Conservation (phyloP, 805 yeast species). For the Saccharomyces eubayanus region DNA sequence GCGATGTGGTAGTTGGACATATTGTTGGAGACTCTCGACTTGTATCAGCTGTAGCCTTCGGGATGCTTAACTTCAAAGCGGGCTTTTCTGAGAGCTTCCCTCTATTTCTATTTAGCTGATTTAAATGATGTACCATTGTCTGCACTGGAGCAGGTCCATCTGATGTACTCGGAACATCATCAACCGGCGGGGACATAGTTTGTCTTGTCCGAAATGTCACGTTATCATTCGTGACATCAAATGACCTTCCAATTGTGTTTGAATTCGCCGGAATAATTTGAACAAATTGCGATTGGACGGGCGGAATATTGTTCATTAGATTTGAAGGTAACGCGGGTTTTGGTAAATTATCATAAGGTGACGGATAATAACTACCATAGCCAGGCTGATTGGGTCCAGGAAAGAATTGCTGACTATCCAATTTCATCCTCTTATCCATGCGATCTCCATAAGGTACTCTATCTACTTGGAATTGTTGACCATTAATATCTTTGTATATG, state of each 20-base stretch:
- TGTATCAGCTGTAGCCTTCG: background rate
- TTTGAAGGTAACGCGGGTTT: background rate
- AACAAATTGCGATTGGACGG: background rate
- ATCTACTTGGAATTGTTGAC: background rate
- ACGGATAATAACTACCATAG: background rate
- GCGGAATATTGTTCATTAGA: background rate
- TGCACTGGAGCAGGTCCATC: background rate
- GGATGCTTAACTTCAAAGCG: background rate
- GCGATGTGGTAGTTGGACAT: background rate
- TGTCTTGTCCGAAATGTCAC: background rate
- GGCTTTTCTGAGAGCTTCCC: background rate
- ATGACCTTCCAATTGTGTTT: background rate
- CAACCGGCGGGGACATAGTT: background rate
- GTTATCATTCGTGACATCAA: background rate
- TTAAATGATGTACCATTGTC: background rate
- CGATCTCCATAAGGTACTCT: background rate
- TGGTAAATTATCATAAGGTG: background rate
- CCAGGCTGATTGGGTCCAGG: background rate
- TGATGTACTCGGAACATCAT: background rate
- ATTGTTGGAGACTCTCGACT: background rate
- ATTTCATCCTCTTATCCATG: background rate
- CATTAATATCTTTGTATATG: background rate
- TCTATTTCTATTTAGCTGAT: background rate
- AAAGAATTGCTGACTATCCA: background rate
- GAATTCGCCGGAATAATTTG: background rate